A percentile compares a stretch with the other conserved stretches of the same genome.
These are phyloP conservation scores for Beverwykella pulmonaria DNA, from an alignment of 495 filamentous ascomycete genomes.

Conservation along the genomic window DNA sequence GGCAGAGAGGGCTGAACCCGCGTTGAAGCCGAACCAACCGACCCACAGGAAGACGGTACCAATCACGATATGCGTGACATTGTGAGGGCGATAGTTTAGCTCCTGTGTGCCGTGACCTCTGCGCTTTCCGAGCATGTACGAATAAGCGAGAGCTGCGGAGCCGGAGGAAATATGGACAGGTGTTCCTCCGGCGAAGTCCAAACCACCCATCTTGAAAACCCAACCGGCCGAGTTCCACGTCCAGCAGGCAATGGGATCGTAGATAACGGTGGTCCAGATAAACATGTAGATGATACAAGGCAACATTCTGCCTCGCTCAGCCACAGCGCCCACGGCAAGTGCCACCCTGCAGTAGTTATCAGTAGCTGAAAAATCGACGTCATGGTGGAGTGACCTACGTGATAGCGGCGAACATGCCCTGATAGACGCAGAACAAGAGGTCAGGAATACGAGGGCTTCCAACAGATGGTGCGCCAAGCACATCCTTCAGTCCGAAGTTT, in stretches of 20 bases:
- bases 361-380: background rate
- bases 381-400: constrained; percentile 61
- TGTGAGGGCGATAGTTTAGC: constrained; percentile 95
- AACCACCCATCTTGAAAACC: constrained; percentile 78
- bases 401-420: constrained; percentile 97
- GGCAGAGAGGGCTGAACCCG: constrained; percentile 83
- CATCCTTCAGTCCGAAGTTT: constrained; percentile 84
- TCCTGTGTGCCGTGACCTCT: constrained; percentile 83
- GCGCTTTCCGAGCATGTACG: constrained; percentile 79
- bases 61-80: constrained; percentile 94
- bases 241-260: constrained; percentile 97
- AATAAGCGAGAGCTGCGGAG: constrained; percentile 84
- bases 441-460: constrained; percentile 82
- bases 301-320: constrained; percentile 92
- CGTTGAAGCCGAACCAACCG: constrained; percentile 99
- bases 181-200: constrained; percentile 95
- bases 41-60: constrained; percentile 99
- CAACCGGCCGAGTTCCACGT: constrained; percentile 92
- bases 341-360: constrained; percentile 63
- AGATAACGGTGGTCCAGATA: constrained; percentile 91
- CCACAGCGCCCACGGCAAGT: constrained; percentile 87
- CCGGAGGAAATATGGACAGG: constrained; percentile 96
- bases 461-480: constrained; percentile 78
- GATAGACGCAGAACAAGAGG: constrained; percentile 88
- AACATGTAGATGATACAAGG: constrained; percentile 96